phyloP scores from a whole-genome alignment of 805 yeast genomes.

The Saturnispora kantuleensis region DNA sequence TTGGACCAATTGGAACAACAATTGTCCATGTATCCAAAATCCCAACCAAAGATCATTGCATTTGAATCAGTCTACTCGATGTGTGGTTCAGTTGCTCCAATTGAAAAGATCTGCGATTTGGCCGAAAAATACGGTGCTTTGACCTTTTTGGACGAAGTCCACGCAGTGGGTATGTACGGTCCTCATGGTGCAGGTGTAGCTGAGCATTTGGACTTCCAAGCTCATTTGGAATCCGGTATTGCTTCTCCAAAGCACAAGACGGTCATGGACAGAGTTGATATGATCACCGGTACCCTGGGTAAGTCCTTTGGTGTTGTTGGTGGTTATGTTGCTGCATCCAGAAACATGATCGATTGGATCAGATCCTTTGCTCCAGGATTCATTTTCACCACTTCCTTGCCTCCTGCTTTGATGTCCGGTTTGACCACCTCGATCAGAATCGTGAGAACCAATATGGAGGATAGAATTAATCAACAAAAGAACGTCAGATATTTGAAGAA shows the following conservation, averaged over 20 bases:
- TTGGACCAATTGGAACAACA: conserved; percentile 70
- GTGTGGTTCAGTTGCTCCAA: conserved; percentile 97
- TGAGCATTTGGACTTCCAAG: conserved; percentile 85
- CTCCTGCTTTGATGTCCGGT: conserved; percentile 98
- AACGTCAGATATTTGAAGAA: conserved; percentile 80
- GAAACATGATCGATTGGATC: conserved; percentile 82
- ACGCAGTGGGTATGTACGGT: conserved; percentile 98
- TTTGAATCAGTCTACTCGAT: conserved; percentile 96
- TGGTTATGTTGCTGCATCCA: conserved; percentile 90
- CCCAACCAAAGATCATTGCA: conserved; percentile 91
- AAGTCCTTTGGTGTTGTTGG: conserved; percentile 97
- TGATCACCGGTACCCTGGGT: conserved; percentile 96
- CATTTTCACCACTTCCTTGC: conserved; percentile 91
- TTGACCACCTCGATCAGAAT: conserved; percentile 78
- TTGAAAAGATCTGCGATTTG: conserved; percentile 82
- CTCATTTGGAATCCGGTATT: conserved; percentile 62
- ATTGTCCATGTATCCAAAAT: conserved; percentile 70
- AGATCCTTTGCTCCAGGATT: conserved; percentile 96
- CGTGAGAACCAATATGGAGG: conserved; percentile 66
- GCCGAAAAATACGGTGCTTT: conserved; percentile 97
- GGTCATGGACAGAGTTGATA: conserved; percentile 83
- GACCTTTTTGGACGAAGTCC: conserved; percentile 96
- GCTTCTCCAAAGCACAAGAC: conserved; percentile 44
- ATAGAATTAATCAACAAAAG: conserved; percentile 75
- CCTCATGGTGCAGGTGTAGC: conserved; percentile 99